A percentile compares a stretch with the other conserved stretches of the same genome.
Evolutionary conservation across 805 yeast genomes (phyloP).

Genomic region (Saccharomycopsis schoenii): DNA sequence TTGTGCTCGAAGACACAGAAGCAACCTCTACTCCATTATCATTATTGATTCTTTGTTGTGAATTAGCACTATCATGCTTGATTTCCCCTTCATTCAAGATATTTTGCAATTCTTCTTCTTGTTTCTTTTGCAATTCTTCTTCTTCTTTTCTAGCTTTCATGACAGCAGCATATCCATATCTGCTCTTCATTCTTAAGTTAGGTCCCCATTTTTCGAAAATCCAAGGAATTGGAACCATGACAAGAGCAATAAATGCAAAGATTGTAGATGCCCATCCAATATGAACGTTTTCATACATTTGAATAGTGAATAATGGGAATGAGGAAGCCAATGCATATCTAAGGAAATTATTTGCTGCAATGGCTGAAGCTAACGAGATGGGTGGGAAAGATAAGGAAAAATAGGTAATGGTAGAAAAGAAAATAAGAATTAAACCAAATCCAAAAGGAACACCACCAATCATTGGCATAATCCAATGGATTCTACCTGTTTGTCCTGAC

Average conservation of each 20-base stretch:
- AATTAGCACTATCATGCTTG: background rate
- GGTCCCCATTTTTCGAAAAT: conserved; percentile 52
- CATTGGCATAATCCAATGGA: conserved; percentile 72
- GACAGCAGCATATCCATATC: conserved; percentile 36
- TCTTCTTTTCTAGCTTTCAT: conserved; percentile 5
- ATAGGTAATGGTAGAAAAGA: conserved; percentile 60
- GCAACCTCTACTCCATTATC: background rate
- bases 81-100: background rate
- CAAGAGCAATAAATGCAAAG: conserved; percentile 54
- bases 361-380: conserved; percentile 68
- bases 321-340: conserved; percentile 70
- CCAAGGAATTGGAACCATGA: conserved; percentile 70
- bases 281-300: conserved; percentile 65
- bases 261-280: conserved; percentile 74
- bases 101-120: conserved; percentile 8
- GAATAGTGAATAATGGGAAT: conserved; percentile 78
- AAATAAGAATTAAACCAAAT: conserved; percentile 60
- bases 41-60: background rate
- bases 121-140: conserved; percentile 1
- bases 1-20: background rate
- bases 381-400: conserved; percentile 69
- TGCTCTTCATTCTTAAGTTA: conserved; percentile 42
- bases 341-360: conserved; percentile 78
- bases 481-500: conserved; percentile 43
- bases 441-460: conserved; percentile 76